Evolutionary conservation across 2,329 filamentous ascomycete species (phyloP).

Genomic region (Colletotrichum somersetense): DNA sequence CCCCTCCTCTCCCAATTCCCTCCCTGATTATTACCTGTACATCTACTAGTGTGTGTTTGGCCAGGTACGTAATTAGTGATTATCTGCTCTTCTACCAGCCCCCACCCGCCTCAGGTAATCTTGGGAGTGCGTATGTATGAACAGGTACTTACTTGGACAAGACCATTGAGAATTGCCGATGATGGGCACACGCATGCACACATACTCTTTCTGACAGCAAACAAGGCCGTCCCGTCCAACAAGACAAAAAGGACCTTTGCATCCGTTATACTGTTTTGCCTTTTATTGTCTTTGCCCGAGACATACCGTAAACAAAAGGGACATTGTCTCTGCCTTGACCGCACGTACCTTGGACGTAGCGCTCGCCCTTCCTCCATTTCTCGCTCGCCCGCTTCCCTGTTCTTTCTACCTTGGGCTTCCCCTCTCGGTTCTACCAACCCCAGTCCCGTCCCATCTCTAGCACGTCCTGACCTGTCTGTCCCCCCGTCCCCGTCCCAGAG

Average conservation of each 20-base stretch:
- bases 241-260: neutral
- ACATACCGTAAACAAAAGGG: neutral
- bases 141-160: neutral
- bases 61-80: neutral
- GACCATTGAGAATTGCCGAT: neutral
- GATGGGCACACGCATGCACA: neutral
- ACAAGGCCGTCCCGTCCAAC: neutral
- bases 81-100: neutral
- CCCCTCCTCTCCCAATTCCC: neutral
- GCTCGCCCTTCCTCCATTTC: conserved; percentile 10
- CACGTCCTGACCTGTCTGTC: conserved; percentile 13
- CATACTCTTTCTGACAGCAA: neutral
- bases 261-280: neutral
- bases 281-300: neutral
- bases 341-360: conserved; percentile 4
- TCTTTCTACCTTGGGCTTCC: conserved; percentile 5
- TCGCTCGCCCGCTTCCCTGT: conserved; percentile 1
- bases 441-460: conserved; percentile 23
- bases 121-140: neutral
- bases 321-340: conserved; percentile 7
- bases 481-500: conserved; percentile 5
- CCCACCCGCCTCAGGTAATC: neutral
- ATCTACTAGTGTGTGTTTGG: neutral
- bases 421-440: conserved; percentile 14
- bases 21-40: neutral